Evolutionary conservation across 2,329 filamentous ascomycete genomes (phyloP).

Genomic region (Fusarium equiseti): DNA sequence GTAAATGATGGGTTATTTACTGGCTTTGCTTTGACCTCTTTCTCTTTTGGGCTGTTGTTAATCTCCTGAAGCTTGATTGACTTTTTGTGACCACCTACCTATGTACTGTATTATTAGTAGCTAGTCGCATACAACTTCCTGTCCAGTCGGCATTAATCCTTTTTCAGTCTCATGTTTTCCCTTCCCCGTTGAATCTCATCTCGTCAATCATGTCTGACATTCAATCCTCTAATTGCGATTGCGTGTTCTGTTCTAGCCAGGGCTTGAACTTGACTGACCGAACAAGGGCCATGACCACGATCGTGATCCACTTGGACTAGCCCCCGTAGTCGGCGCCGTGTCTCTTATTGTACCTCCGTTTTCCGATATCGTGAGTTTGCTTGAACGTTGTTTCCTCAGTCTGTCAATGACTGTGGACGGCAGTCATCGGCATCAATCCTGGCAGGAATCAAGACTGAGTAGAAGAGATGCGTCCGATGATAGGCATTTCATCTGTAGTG

Average conservation of each 20-base stretch:
- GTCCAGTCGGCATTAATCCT: constrained; percentile 25
- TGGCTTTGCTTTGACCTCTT: constrained; percentile 22
- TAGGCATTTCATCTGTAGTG: constrained; percentile 1
- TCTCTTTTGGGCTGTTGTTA: constrained; percentile 7
- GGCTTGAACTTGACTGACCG: constrained; percentile 12
- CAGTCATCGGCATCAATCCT: constrained; percentile 34
- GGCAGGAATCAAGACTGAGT: not conserved
- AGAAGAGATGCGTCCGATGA: constrained; percentile 8
- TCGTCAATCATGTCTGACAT: constrained; percentile 34
- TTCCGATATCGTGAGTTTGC: constrained; percentile 28
- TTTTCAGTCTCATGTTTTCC: constrained; percentile 7
- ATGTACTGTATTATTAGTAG: not conserved
- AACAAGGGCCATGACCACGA: constrained; percentile 14
- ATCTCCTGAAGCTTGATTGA: constrained; percentile 18
- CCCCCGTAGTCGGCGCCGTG: constrained; percentile 40
- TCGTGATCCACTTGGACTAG: constrained; percentile 24
- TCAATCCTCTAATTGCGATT: constrained; percentile 16
- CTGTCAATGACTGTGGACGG: constrained; percentile 24
- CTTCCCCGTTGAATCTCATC: constrained; percentile 26
- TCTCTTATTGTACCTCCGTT: constrained; percentile 31
- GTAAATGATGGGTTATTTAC: not conserved
- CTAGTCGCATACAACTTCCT: constrained; percentile 3
- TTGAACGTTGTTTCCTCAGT: constrained; percentile 14
- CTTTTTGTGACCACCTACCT: constrained; percentile 9
- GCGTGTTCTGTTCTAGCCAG: constrained; percentile 22